Evolutionary conservation across 2,329 filamentous ascomycete species (phyloP).

Genomic region (Neoascochyta sp.): DNA sequence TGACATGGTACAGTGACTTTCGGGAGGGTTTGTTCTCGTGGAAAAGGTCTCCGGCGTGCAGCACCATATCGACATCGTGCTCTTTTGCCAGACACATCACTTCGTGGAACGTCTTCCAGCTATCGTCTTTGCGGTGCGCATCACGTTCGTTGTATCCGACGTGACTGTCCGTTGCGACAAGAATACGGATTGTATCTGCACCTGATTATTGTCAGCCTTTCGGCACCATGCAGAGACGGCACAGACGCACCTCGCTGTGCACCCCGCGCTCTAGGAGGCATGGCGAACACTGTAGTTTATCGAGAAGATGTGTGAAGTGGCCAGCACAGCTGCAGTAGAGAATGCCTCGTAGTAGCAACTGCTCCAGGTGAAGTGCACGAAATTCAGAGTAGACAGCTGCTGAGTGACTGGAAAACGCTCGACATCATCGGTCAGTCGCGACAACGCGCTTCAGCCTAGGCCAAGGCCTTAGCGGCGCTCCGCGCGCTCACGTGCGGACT

Average conservation of each 20-base stretch:
- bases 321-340: too few relatives aligned
- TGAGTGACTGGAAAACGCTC: slow-evolving; percentile 1
- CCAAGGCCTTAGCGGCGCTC: slow-evolving; percentile 19
- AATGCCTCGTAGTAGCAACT: too few relatives aligned
- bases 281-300: too few relatives aligned
- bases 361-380: too few relatives aligned
- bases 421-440: slow-evolving; percentile 13
- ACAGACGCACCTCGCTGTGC: slow-evolving; percentile 25
- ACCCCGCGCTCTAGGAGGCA: slow-evolving; percentile 27
- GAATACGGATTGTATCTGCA: slow-evolving; percentile 86
- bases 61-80: slow-evolving; percentile 94
- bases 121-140: slow-evolving; percentile 90
- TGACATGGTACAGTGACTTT: slow-evolving; percentile 95
- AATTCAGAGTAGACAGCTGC: too few relatives aligned
- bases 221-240: neutral
- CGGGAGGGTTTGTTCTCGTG: slow-evolving; percentile 97
- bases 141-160: slow-evolving; percentile 95
- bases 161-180: slow-evolving; percentile 95
- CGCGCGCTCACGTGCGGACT: slow-evolving; percentile 32
- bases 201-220: slow-evolving; percentile 34
- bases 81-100: slow-evolving; percentile 84
- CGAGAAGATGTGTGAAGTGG: too few relatives aligned
- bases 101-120: slow-evolving; percentile 94
- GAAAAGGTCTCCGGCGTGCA: slow-evolving; percentile 91
- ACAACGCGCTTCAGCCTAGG: slow-evolving; percentile 32